Evolutionary conservation across 345 rosid species (phyloP).

Genomic region (Conringia planisiliqua): DNA sequence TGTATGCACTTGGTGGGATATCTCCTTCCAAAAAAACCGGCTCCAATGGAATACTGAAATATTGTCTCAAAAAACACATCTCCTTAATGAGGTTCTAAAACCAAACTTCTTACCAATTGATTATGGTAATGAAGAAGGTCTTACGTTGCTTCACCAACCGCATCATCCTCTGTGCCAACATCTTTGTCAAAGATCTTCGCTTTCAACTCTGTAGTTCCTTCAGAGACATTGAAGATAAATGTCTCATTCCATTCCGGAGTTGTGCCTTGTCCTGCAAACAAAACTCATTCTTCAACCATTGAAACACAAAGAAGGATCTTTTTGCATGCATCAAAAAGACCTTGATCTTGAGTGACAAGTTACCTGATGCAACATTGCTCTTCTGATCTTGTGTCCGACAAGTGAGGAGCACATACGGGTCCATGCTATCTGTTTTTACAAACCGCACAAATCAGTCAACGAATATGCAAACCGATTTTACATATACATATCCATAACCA

Average conservation of each 20-base stretch:
- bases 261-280: conserved; percentile 50
- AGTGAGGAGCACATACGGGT: conserved; percentile 60
- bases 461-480: neutral
- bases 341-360: neutral
- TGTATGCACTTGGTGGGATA: conserved; percentile 56
- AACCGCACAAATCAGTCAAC: neutral
- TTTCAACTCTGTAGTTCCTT: conserved; percentile 46
- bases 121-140: conserved; percentile 20
- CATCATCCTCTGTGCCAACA: conserved; percentile 48
- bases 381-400: conserved; percentile 73
- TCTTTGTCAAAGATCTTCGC: conserved; percentile 75
- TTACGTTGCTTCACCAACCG: conserved; percentile 70
- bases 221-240: conserved; percentile 59
- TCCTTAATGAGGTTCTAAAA: too few species aligned
- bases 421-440: conserved; percentile 51
- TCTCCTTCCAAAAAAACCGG: conserved; percentile 58
- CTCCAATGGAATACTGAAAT: conserved; percentile 62
- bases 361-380: conserved; percentile 73
- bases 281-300: neutral
- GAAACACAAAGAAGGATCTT: neutral
- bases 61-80: conserved; percentile 1
- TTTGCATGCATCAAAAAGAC: neutral
- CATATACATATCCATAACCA: conserved; percentile 4
- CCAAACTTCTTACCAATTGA: neutral
- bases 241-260: conserved; percentile 82